Evolutionary conservation across 2,329 filamentous ascomycete species (phyloP).

Genomic region (Huntiella decipiens): DNA sequence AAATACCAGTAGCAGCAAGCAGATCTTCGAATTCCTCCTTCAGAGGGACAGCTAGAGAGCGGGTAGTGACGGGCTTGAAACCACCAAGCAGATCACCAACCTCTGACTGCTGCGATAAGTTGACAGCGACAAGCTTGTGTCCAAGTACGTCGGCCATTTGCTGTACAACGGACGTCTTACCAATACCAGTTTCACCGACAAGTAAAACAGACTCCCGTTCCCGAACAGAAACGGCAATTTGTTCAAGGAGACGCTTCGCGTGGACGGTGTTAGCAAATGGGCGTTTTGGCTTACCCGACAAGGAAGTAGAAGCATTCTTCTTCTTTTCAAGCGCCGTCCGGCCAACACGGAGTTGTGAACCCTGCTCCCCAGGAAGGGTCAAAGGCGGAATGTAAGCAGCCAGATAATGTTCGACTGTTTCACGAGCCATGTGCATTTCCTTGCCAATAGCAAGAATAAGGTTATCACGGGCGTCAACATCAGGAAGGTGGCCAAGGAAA

Average conservation of each 20-base stretch:
- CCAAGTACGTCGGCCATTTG: slow-evolving; percentile 71
- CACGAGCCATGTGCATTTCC: slow-evolving; percentile 69
- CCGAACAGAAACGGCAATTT: slow-evolving; percentile 65
- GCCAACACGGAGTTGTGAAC: slow-evolving; percentile 40
- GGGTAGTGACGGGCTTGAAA: slow-evolving; percentile 86
- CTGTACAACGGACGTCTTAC: slow-evolving; percentile 92
- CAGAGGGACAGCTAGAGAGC: slow-evolving; percentile 70
- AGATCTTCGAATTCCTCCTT: slow-evolving; percentile 88
- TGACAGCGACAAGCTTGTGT: slow-evolving; percentile 78
- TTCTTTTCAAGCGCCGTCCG: slow-evolving; percentile 44
- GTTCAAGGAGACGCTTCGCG: slow-evolving; percentile 68
- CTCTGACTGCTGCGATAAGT: slow-evolving; percentile 94
- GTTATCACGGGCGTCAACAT: slow-evolving; percentile 36
- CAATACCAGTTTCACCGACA: slow-evolving; percentile 96
- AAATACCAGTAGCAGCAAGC: slow-evolving; percentile 71
- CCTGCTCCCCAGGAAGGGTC: slow-evolving; percentile 32
- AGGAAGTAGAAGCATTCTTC: slow-evolving; percentile 25
- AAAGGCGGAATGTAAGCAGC: slow-evolving; percentile 52
- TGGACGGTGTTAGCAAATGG: slow-evolving; percentile 81
- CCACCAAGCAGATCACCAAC: slow-evolving; percentile 88
- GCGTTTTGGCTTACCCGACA: slow-evolving; percentile 32
- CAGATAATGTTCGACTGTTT: slow-evolving; percentile 62
- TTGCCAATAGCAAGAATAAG: slow-evolving; percentile 59
- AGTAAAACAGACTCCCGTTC: slow-evolving; percentile 78
- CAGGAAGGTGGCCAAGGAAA: slow-evolving; percentile 66